These are phyloP conservation scores for Starmera stellimalicola DNA, from an alignment of 1,139 yeast species.

Conservation along the genomic window DNA sequence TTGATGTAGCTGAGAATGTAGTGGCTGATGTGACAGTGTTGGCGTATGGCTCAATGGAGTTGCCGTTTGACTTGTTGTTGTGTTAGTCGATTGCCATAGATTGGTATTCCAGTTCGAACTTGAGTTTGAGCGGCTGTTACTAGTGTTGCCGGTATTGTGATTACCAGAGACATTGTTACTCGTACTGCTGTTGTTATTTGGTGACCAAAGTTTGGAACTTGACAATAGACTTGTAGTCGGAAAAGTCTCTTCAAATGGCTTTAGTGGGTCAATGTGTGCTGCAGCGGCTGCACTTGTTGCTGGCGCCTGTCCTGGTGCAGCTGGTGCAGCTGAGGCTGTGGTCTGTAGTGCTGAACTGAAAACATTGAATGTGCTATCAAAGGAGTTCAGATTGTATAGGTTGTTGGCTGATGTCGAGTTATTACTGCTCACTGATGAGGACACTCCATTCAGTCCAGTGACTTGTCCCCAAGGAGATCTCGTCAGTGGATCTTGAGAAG, in stretches of 20 bases:
- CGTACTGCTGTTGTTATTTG: background rate
- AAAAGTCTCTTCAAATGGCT: background rate
- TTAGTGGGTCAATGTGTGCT: conserved; percentile 1
- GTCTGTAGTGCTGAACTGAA: conserved; percentile 1
- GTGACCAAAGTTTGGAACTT: conserved; percentile 8
- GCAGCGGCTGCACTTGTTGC: conserved; percentile 1
- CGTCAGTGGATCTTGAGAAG: background rate
- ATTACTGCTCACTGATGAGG: too few species aligned
- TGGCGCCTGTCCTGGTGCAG: background rate
- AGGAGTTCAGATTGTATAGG: conserved; percentile 1
- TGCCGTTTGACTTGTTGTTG: background rate
- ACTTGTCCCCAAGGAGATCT: conserved; percentile 3
- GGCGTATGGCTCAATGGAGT: background rate
- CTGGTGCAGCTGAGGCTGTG: background rate
- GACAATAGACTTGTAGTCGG: conserved; percentile 1
- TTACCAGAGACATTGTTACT: background rate
- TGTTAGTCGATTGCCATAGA: background rate
- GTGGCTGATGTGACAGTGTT: background rate
- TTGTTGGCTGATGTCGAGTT: background rate
- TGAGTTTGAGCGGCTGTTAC: too few species aligned
- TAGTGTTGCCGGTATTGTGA: too few species aligned
- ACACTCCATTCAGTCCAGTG: too few species aligned
- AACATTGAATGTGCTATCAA: background rate
- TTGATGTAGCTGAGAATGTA: background rate
- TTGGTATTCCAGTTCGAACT: background rate